Conservation (phyloP, 768 basidiomycete species). For the Tephrocybe sp. region DNA sequence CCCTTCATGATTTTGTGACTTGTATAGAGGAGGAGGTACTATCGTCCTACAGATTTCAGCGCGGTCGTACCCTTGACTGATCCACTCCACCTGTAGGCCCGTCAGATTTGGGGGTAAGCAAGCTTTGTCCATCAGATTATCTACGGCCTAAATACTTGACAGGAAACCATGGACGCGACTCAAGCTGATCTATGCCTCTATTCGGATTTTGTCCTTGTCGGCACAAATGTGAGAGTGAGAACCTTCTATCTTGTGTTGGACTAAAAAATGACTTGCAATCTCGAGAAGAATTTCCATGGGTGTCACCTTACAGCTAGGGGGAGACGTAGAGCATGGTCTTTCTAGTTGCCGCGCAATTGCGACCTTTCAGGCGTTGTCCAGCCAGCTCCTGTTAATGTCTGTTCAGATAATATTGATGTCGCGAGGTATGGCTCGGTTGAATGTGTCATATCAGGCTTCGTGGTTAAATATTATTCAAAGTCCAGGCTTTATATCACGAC, state of each 20-base stretch:
- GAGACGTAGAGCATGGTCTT: not conserved
- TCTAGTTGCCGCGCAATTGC: constrained; percentile 10
- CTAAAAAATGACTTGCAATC: no score
- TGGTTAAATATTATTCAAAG: constrained; percentile 6
- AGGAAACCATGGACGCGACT: constrained; percentile 21
- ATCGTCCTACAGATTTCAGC: not conserved
- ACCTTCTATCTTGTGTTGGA: not conserved
- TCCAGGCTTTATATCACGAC: constrained; percentile 20
- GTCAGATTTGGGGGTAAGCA: constrained; percentile 21
- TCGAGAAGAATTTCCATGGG: constrained; percentile 11
- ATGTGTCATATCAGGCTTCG: not conserved
- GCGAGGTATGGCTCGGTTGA: constrained; percentile 14
- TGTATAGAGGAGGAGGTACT: constrained; percentile 18
- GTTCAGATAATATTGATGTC: constrained; percentile 21
- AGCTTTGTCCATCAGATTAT: not conserved
- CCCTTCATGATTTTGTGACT: constrained; percentile 18
- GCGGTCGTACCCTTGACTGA: not conserved
- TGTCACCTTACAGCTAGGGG: constrained; percentile 14
- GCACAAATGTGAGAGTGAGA: constrained; percentile 20
- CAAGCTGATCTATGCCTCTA: constrained; percentile 18
- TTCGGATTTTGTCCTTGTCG: constrained; percentile 16
- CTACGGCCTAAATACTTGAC: not conserved
- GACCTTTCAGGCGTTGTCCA: constrained; percentile 18
- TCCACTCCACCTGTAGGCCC: constrained; percentile 9
- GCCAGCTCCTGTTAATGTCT: constrained; percentile 18